Evolutionary conservation across 2,329 filamentous ascomycete genomes (phyloP), one percentile per base, ranked within the genome.

Genomic region (Capronia americana): DNA sequence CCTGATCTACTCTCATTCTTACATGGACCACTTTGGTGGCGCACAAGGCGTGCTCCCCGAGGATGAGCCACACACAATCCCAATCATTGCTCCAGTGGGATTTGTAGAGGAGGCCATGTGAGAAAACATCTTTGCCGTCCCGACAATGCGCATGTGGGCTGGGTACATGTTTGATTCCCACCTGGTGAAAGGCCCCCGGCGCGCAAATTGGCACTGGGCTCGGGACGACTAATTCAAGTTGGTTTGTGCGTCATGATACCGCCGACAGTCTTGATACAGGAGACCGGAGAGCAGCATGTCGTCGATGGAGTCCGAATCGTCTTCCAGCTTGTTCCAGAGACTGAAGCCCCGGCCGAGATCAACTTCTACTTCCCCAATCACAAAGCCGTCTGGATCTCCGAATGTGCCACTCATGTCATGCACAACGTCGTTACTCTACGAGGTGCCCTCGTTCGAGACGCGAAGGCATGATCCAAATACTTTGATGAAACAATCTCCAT

Each of bases 341-440:
- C 80, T 0, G 81, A 82, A 66, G 80, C 80, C 0, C 80, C 79
- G 0, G 72, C 79, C 0, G 80, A 82, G 69, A 74, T 83, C 66
- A 79, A 80, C 64, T 74, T 82, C 51, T 75, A 77, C 58, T 78
- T 82, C 48, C 79, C 80, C 3, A 66, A 78, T 7, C 71, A 75
- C 41, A 69, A 68, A 6, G 78, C 80, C 1, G 69, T 83, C 0
- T 79, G 73, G 62, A 74, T 79, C 10, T 73, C 79, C 0, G 80
- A 82, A 67, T 74, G 71, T 32, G 77, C 78, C 2, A 81, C 78
- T 1, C 76, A 82, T 61, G 74, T 69, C 14, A 67, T 82, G 64
- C 80, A 82, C 69, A 82, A 82, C 65, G 77, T 82, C 64, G 66
- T 77, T 5, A 82, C 80, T 0, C 73, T 81, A 14, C 76, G 80